These are phyloP conservation scores for Nemophila menziesii DNA, from an alignment of 257 asterid species.

Conservation along the genomic window DNA sequence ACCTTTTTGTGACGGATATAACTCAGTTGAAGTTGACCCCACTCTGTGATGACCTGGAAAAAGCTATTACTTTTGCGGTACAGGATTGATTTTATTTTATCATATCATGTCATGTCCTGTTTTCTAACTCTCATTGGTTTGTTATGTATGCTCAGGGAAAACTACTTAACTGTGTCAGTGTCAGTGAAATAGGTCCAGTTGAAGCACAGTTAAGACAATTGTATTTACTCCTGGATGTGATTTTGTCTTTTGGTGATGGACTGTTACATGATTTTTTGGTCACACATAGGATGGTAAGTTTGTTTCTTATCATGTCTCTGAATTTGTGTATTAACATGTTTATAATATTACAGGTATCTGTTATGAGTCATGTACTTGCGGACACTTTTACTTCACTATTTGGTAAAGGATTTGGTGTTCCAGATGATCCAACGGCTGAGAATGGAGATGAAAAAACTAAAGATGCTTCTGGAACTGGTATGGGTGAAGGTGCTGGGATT, in stretches of 20 bases:
- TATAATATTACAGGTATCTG: conserved; percentile 59
- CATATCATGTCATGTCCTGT: conserved; percentile 1
- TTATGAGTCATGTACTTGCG: conserved; percentile 58
- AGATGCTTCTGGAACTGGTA: conserved; percentile 83
- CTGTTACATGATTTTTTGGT: conserved; percentile 54
- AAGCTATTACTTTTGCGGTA: conserved; percentile 46
- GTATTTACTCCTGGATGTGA: conserved; percentile 31
- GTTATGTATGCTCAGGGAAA: conserved; percentile 52
- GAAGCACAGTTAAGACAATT: conserved; percentile 31
- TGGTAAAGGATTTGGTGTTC: conserved; percentile 62
- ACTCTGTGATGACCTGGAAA: conserved; percentile 35
- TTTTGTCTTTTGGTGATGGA: conserved; percentile 52
- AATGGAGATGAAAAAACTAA: conserved; percentile 30
- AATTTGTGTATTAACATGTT: too few species aligned
- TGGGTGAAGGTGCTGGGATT: conserved; percentile 83
- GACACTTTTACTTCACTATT: conserved; percentile 54
- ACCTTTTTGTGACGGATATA: conserved; percentile 38
- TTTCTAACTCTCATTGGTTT: conserved; percentile 7
- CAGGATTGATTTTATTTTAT: conserved; percentile 28
- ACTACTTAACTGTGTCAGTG: conserved; percentile 35
- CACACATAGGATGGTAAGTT: conserved; percentile 64
- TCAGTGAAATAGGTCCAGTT: conserved; percentile 23
- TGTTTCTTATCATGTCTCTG: too few species aligned
- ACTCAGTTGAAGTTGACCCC: conserved; percentile 42
- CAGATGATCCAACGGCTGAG: conserved; percentile 47